phyloP scores from a whole-genome alignment of 2,329 filamentous ascomycete genomes.

The Xylariaceae sp. region DNA sequence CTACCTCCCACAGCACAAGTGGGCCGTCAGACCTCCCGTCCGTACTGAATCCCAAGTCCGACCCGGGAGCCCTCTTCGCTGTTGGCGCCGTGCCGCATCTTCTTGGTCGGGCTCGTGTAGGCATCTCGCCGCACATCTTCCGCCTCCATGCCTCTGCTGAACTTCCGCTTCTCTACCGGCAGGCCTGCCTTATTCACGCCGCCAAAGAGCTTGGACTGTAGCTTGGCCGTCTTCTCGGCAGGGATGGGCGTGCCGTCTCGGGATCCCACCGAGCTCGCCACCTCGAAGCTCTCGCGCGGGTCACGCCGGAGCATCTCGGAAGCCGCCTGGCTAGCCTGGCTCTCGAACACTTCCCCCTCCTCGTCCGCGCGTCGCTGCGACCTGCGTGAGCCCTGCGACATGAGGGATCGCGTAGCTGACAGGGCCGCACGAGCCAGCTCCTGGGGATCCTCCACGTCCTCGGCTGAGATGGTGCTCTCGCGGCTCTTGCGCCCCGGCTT shows the following conservation, averaged over 20 bases:
- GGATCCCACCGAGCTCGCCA: slow-evolving; percentile 34
- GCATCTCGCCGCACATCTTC: slow-evolving; percentile 27
- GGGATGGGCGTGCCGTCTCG: slow-evolving; percentile 37
- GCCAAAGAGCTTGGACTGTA: slow-evolving; percentile 46
- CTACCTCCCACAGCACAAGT: too few relatives aligned
- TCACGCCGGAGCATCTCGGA: slow-evolving; percentile 64
- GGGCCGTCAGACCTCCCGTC: too few relatives aligned
- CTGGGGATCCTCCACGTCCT: slow-evolving; percentile 51
- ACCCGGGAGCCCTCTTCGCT: slow-evolving; percentile 33
- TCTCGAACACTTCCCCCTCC: slow-evolving; percentile 61
- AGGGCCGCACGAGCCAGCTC: slow-evolving; percentile 49
- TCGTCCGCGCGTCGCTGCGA: slow-evolving; percentile 28
- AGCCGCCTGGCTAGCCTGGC: slow-evolving; percentile 71
- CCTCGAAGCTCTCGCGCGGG: slow-evolving; percentile 44
- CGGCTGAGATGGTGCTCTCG: slow-evolving; percentile 77
- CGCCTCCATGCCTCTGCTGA: slow-evolving; percentile 25
- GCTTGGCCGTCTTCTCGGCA: slow-evolving; percentile 36
- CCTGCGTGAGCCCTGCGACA: slow-evolving; percentile 24
- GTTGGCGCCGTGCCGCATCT: slow-evolving; percentile 35
- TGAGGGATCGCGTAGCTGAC: slow-evolving; percentile 33
- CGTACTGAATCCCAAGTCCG: slow-evolving; percentile 44
- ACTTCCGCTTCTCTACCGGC: slow-evolving; percentile 43
- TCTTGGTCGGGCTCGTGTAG: slow-evolving; percentile 44
- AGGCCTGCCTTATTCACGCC: slow-evolving; percentile 33
- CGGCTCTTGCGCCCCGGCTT: slow-evolving; percentile 59